Base-by-base conservation (phyloP, 225 moss, liverwort and hornwort species). In the Polytrichum formosum region DNA sequence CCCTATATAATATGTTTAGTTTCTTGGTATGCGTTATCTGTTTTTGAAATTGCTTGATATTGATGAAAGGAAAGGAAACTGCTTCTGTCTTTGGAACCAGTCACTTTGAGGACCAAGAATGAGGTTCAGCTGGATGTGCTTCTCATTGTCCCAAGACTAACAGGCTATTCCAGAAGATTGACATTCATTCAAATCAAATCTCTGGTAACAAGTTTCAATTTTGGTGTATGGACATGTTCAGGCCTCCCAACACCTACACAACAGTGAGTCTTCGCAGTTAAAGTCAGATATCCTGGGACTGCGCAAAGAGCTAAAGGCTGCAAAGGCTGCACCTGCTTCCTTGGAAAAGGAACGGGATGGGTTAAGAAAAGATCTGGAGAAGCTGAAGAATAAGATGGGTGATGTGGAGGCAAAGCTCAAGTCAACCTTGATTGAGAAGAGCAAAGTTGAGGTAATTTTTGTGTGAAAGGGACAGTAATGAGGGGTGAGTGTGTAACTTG, bases 331-430 rank as follows among this genome's bases (percentile, higher is more conserved):
- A 33, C 92, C 92, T 71, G 87, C 66, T 61, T 77, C 80, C 72
- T 69, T 94, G 74, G 77, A 83, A 68, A 98, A 94, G 80, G 97
- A 98, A 80, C 92, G 88, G 69, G 97, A 94, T 73, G 74, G 85
- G 55, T 77, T 98, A 70, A 86, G 88, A 53, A 91, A 84, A 73
- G 92, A 94, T 67, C 56, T 90, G 18, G 97, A 94, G 75, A 92
- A 90, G 73, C 54, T 85, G 19, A 98, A 92, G 81, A 75, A 61
- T 21, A 98, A 94, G 78, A 73, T 85, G 69, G 92, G 92, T 75
- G 94, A 98, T 37, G 54, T 81, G 66, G 92, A 98, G 78, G 88
- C 97, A 17, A 98, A 94, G 82, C 81, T 92, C 58, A 98, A 98
- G 68, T 85, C 90, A 79, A 81, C 87, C 20, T 72, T 98, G 64